Percentiles rank a stretch among this genome's conserved stretches.
Conservation (phyloP, 202 grass and related monocot species). For the Musa balbisiana region DNA sequence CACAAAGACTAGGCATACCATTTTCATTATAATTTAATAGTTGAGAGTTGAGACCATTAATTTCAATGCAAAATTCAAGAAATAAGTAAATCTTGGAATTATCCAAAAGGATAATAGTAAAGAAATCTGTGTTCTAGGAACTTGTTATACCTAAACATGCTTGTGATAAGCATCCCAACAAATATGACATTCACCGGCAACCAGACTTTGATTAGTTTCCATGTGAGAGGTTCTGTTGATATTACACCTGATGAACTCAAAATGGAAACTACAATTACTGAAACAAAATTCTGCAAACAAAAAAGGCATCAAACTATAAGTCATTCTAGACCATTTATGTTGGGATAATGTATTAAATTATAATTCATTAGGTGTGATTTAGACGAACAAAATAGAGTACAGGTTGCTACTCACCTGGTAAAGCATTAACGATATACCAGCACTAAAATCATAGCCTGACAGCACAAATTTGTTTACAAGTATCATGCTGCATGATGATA, state of each 20-base stretch:
- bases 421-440: slow-evolving; percentile 92
- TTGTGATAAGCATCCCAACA: slow-evolving; percentile 97
- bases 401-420: slow-evolving; percentile 50
- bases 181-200: slow-evolving; percentile 92
- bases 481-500: slow-evolving; percentile 96
- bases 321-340: background rate
- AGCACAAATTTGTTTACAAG: slow-evolving; percentile 90
- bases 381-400: slow-evolving; percentile 24
- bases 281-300: slow-evolving; percentile 79
- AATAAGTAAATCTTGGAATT: too few relatives aligned
- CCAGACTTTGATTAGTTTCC: slow-evolving; percentile 85
- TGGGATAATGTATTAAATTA: background rate
- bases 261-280: slow-evolving; percentile 64
- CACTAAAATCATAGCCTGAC: slow-evolving; percentile 81
- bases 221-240: slow-evolving; percentile 80
- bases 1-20: background rate
- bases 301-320: slow-evolving; percentile 30
- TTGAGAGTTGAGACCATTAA: too few relatives aligned
- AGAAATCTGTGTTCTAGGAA: background rate
- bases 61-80: background rate
- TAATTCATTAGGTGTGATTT: background rate
- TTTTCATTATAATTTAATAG: background rate
- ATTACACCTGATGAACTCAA: slow-evolving; percentile 57
- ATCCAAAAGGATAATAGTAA: background rate
- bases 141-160: slow-evolving; percentile 85